These are phyloP conservation scores for Backusella mclennaniae DNA, from an alignment of 192 early-diverging fungal species.

Conservation along the genomic window DNA sequence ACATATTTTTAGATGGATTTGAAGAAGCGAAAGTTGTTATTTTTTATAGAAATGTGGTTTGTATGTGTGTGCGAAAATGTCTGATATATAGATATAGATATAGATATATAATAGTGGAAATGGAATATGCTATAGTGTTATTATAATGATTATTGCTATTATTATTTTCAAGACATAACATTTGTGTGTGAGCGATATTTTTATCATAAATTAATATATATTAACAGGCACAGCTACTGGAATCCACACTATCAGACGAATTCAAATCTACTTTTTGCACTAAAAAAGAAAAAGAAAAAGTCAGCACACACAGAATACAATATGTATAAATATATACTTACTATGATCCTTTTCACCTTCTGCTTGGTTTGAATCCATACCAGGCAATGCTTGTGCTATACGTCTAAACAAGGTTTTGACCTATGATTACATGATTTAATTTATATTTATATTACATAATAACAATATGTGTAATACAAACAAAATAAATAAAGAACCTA, in stretches of 20 bases:
- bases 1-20: no score
- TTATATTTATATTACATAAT: not conserved
- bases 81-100: no score
- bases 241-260: constrained; percentile 23
- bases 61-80: no score
- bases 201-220: not conserved
- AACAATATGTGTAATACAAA: not conserved
- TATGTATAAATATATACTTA: not conserved
- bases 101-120: no score
- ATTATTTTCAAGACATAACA: no score
- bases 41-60: no score
- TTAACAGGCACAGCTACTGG: constrained; percentile 33
- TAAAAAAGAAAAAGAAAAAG: not conserved
- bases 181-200: no score
- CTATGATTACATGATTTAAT: not conserved
- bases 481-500: not conserved
- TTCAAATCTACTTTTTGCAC: constrained; percentile 37
- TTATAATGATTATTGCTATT: no score
- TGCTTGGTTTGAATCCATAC: constrained; percentile 69
- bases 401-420: constrained; percentile 95
- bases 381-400: constrained; percentile 90
- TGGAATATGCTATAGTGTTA: no score
- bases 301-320: not conserved
- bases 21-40: no score
- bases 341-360: constrained; percentile 38